Evolutionary conservation across 225 moss, liverwort and hornwort species (phyloP).

Genomic region (Bryum argenteum): DNA sequence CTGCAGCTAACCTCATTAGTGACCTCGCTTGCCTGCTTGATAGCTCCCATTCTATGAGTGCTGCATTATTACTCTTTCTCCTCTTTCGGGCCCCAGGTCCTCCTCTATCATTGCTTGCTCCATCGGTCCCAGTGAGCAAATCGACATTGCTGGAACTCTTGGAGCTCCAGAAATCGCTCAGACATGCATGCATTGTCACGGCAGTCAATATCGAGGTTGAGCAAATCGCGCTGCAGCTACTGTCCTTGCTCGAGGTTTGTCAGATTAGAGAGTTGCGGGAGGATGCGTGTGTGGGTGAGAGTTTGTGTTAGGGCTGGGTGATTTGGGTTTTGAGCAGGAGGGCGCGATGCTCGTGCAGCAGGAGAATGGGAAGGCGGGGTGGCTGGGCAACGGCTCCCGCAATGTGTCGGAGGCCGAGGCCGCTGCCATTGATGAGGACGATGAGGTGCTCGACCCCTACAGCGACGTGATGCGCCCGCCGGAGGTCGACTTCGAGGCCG

Average conservation of each 20-base stretch:
- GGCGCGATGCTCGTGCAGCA: slow-evolving; percentile 60
- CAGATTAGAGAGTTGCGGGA: slow-evolving; percentile 23
- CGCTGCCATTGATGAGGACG: slow-evolving; percentile 49
- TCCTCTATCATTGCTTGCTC: slow-evolving; percentile 15
- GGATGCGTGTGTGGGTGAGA: neutral
- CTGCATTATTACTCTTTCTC: slow-evolving; percentile 11
- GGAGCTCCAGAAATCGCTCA: slow-evolving; percentile 1
- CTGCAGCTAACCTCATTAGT: slow-evolving; percentile 19
- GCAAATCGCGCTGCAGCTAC: slow-evolving; percentile 8
- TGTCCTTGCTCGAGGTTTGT: neutral
- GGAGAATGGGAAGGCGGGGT: slow-evolving; percentile 64
- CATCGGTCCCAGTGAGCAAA: neutral
- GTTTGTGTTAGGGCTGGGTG: slow-evolving; percentile 27
- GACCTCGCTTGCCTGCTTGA: neutral
- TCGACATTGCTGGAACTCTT: neutral
- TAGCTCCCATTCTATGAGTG: neutral
- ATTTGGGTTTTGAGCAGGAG: neutral
- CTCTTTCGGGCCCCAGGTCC: slow-evolving; percentile 2
- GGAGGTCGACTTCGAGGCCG: slow-evolving; percentile 35
- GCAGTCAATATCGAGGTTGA: neutral
- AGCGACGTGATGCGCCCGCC: slow-evolving; percentile 45
- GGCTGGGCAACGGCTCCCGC: slow-evolving; percentile 59
- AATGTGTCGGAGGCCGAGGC: slow-evolving; percentile 57
- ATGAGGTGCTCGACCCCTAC: slow-evolving; percentile 48
- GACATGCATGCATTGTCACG: neutral